Evolutionary conservation across 768 basidiomycete species (phyloP).

Genomic region (Rhizopogon salebrosus): DNA sequence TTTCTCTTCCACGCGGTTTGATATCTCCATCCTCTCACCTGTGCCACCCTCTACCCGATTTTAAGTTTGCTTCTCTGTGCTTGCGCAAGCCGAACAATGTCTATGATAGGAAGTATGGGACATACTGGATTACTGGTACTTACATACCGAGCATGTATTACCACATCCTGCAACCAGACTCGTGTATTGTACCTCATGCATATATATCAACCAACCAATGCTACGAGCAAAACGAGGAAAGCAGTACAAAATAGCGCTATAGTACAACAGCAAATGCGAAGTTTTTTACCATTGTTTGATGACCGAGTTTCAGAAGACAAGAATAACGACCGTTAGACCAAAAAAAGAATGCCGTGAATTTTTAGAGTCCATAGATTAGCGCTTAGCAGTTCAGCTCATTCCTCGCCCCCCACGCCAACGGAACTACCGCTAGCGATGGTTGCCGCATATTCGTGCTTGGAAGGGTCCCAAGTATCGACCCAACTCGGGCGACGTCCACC

Average conservation of each 20-base stretch:
- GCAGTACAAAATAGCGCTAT: background rate
- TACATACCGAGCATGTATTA: too few species aligned
- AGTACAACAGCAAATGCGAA: background rate
- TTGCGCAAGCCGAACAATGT: too few species aligned
- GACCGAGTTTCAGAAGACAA: too few species aligned
- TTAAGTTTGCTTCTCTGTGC: too few species aligned
- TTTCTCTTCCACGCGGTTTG: too few species aligned
- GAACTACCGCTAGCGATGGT: slow-evolving; percentile 34
- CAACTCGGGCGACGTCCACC: slow-evolving; percentile 31
- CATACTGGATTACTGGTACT: too few species aligned
- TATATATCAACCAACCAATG: background rate
- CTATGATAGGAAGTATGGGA: too few species aligned
- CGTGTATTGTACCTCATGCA: background rate
- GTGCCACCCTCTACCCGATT: too few species aligned
- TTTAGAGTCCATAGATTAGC: background rate
- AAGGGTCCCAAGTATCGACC: slow-evolving; percentile 36
- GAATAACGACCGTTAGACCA: background rate
- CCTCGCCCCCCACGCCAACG: slow-evolving; percentile 15
- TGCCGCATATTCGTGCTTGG: slow-evolving; percentile 39
- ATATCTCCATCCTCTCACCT: too few species aligned
- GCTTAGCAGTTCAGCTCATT: slow-evolving; percentile 8
- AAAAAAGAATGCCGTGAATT: background rate
- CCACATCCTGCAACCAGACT: too few species aligned
- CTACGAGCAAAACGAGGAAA: background rate
- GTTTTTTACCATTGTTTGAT: background rate